Base-by-base conservation (phyloP, 2,329 filamentous ascomycete species). In the Rutstroemia sydowiana region DNA sequence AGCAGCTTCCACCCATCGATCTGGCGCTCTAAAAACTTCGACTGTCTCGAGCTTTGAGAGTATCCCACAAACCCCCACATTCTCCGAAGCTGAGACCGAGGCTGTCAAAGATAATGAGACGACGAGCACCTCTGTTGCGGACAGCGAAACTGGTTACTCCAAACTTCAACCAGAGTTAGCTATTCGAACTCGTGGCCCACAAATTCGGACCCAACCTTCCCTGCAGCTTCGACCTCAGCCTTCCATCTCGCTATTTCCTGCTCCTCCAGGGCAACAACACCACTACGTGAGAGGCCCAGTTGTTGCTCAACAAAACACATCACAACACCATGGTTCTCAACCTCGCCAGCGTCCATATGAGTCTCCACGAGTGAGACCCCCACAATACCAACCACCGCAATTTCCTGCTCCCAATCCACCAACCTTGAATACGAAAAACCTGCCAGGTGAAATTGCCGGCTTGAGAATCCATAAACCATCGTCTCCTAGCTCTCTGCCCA, bases 81-180 rank as follows among this genome's bases (percentile, higher is more conserved):
- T 51, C 36, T 51, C 48, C 9, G 48, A 51, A 14, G 48, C 48
- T 0, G 48, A 51, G 9, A 51, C 48, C 8, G 23, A 26, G 26
- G 26, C 16, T 46, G 39, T 32, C 32, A 51, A 10, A 23, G 18
- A 3, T 23, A 18, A 32, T 32, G 18, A 6, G 39, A 39, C 48
- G 14, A 40, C 26, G 9, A 32, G 23, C 10, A 44, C 14, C 13
- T 51, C 41, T 46, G n/a, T 51, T 3, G 26, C 21, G 8, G 42
- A 51, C 7, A 46, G 48, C 18, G 43, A 51, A 30, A n/a, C 49
- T 39, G 50, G 37, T 23, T 51, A 44, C 16, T n/a, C 23, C 4
- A 51, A 32, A 13, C 39, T 46, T 32, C 42, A 51, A 6, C 9
- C 32, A 4, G 42, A 46, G 9, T 26, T 51, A 14, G 32, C 23